Base-by-base conservation (phyloP, 805 yeast genomes). In the Cyberlindnera japonica region DNA sequence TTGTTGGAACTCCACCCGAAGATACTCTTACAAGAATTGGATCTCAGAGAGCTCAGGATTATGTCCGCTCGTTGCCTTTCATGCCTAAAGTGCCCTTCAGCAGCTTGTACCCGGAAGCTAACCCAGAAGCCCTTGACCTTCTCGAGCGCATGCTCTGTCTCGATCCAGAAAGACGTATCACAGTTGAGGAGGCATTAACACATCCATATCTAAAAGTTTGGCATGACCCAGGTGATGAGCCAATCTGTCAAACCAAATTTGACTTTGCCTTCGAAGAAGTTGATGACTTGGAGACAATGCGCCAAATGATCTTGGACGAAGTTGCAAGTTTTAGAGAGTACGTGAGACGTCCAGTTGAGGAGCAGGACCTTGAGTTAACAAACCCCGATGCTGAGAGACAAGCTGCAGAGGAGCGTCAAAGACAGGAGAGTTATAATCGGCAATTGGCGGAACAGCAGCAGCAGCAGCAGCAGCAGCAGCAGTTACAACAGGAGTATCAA, bases 181-280 rank as follows among this genome's bases (percentile, higher is more conserved):
- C 89, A 0, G 98, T 90, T 4, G 88, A 84, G 43, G 83, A 88
- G 51, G 97, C 98, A 0, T 68, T 93, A 37, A 73, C 71, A 45
- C 99, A 93, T 64, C 96, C 96, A 8, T 93, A 91, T 59, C 65
- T 93, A 40, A 72, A 80, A 34, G 75, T 85, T 23, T 93, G 96
- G 90, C 97, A 88, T 58, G 96, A 89, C 62, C 93, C 96, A 6
- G 74, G 76, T 22, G 98, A 93, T 59, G 98, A 93, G 63, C 90
- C 90, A 7, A 81, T 74, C 35, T 88, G 96, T 59, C 76, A 78
- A 33, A 71, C 76, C 2, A 83, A 84, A 53, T 90, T 90, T 60
- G 95, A 90, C 57, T 90, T 90, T 59, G 41, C 49, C 6, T 90
- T 90, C 61, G 97, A 90, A 67, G 81, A 75, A 13, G 83, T 82